Percentiles rank a stretch among this genome's conserved stretches.
Evolutionary conservation across 148 eudicot genomes (phyloP).

Genomic region (Amaranthus hypochondriacus): DNA sequence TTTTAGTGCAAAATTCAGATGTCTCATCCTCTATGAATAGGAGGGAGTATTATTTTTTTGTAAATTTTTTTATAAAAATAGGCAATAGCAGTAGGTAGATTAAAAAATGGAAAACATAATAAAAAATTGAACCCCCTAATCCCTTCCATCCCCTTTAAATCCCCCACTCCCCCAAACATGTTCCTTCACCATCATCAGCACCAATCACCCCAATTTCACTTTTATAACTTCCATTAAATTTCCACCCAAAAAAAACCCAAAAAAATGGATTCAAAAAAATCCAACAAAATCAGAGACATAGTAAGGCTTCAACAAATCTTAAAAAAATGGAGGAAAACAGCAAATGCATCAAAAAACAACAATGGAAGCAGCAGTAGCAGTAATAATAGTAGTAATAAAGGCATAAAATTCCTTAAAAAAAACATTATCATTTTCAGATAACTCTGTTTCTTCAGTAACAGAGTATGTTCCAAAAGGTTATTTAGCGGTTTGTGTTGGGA

Average conservation of each 20-base stretch:
- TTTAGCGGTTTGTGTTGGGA: conserved; percentile 72
- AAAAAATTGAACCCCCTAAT: conserved; percentile 16
- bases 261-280: conserved; percentile 59
- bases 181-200: background rate
- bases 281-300: conserved; percentile 79
- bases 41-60: background rate
- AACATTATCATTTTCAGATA: conserved; percentile 73
- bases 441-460: conserved; percentile 17
- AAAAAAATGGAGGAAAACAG: conserved; percentile 76
- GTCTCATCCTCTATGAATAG: too few species aligned
- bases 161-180: conserved; percentile 16
- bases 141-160: conserved; percentile 20
- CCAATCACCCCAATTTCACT: conserved; percentile 2
- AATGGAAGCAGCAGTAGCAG: background rate
- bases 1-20: too few species aligned
- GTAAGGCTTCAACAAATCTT: conserved; percentile 79
- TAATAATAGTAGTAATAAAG: conserved; percentile 32
- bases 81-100: background rate
- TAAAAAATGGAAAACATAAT: conserved; percentile 1
- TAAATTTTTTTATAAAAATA: background rate
- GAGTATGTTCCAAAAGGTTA: conserved; percentile 60
- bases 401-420: conserved; percentile 74
- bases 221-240: background rate
- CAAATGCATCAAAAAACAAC: conserved; percentile 36
- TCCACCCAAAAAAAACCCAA: background rate